Conservation (phyloP, 164 flowering plant genomes). For the Tetracentron sinense region DNA sequence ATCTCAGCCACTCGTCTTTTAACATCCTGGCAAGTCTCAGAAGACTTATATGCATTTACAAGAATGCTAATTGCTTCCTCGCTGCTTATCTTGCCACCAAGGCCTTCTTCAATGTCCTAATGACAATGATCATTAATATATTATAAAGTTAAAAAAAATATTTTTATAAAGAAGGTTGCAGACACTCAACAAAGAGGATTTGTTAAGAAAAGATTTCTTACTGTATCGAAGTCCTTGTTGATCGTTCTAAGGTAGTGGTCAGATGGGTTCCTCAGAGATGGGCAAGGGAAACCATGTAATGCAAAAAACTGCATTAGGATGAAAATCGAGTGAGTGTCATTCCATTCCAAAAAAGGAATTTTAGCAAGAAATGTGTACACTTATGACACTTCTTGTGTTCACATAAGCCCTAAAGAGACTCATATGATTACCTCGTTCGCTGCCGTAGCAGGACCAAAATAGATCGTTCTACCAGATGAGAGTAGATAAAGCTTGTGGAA, state of each 20-base stretch:
- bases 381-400: too few species aligned
- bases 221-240: conserved; percentile 72
- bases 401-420: too few species aligned
- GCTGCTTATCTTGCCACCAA: conserved; percentile 19
- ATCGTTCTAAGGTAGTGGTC: conserved; percentile 74
- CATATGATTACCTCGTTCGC: conserved; percentile 36
- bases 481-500: conserved; percentile 60
- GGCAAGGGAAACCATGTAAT: conserved; percentile 66
- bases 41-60: conserved; percentile 40
- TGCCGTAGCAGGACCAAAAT: conserved; percentile 46
- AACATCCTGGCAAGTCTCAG: conserved; percentile 28
- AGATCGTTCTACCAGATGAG: conserved; percentile 55
- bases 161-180: too few species aligned
- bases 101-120: conserved; percentile 38
- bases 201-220: conserved; percentile 10
- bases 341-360: too few species aligned
- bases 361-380: too few species aligned
- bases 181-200: too few species aligned
- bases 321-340: too few species aligned
- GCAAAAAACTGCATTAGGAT: conserved; percentile 50
- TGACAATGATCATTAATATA: too few species aligned
- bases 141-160: too few species aligned
- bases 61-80: conserved; percentile 44
- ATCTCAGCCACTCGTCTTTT: conserved; percentile 18
- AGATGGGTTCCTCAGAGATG: conserved; percentile 61